These are phyloP conservation scores for Vitis labrusca DNA, from an alignment of 164 flowering plant species.

Conservation along the genomic window DNA sequence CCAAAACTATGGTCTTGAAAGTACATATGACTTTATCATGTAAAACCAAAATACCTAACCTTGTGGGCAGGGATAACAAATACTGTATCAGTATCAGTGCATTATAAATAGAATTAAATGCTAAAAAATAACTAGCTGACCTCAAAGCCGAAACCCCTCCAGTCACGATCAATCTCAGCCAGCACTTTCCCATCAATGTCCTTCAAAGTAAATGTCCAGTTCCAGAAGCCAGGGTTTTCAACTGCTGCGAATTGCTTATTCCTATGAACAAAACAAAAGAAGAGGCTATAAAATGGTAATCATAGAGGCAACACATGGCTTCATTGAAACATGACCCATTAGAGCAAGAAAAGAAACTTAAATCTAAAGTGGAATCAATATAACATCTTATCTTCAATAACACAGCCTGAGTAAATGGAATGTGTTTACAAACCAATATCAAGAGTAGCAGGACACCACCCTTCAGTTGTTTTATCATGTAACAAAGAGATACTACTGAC, in stretches of 20 bases:
- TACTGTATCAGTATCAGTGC: not conserved
- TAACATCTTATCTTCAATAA: not conserved
- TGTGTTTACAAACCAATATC: not conserved
- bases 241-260: constrained; percentile 91
- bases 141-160: constrained; percentile 99
- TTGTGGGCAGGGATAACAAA: not conserved
- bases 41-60: not conserved
- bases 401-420: no score
- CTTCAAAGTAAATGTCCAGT: constrained; percentile 95
- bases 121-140: constrained; percentile 31
- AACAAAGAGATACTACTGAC: not conserved
- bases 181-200: constrained; percentile 78
- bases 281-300: not conserved
- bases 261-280: constrained; percentile 34
- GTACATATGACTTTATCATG: no score
- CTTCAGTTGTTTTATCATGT: not conserved
- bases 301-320: not conserved
- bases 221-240: constrained; percentile 96
- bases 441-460: not conserved
- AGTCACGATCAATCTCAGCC: constrained; percentile 91
- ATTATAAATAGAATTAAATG: not conserved
- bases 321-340: not conserved
- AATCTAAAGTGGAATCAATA: not conserved
- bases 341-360: not conserved
- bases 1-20: no score